A percentile compares a stretch with the other conserved stretches of the same genome.
Conservation (phyloP, 345 rosid species). For the Boechera divaricarpa region DNA sequence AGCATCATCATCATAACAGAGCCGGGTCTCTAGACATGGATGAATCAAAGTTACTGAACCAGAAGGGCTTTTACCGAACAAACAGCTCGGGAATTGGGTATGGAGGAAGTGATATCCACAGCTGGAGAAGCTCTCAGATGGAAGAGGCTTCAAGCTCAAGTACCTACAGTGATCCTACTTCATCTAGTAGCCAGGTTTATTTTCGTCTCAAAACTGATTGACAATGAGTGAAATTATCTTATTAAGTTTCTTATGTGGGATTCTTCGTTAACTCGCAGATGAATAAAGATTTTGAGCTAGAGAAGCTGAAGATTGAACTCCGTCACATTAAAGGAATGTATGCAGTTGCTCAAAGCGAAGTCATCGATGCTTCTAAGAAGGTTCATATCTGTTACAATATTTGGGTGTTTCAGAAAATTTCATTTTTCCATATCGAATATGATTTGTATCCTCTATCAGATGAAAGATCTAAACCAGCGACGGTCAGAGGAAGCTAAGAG, state of each 20-base stretch:
- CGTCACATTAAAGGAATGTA: slow-evolving; percentile 79
- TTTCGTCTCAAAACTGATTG: neutral
- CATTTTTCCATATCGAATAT: neutral
- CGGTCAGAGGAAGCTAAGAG: slow-evolving; percentile 60
- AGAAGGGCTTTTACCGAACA: slow-evolving; percentile 47
- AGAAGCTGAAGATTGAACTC: slow-evolving; percentile 84
- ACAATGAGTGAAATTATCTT: neutral
- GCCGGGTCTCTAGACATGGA: slow-evolving; percentile 53
- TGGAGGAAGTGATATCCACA: slow-evolving; percentile 47
- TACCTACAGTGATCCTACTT: slow-evolving; percentile 50
- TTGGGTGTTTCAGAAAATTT: neutral
- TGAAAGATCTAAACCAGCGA: slow-evolving; percentile 54
- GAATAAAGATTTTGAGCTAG: slow-evolving; percentile 70
- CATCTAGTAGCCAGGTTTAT: slow-evolving; percentile 59
- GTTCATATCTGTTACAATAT: slow-evolving; percentile 49
- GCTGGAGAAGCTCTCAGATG: slow-evolving; percentile 52
- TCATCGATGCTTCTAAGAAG: slow-evolving; percentile 78
- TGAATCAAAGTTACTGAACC: slow-evolving; percentile 44
- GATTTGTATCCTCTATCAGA: slow-evolving; percentile 45
- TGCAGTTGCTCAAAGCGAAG: slow-evolving; percentile 79
- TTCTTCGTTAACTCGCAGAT: slow-evolving; percentile 45
- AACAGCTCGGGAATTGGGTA: slow-evolving; percentile 47
- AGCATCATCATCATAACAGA: slow-evolving; percentile 45
- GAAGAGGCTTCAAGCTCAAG: slow-evolving; percentile 59
- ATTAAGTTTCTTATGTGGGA: neutral